These are phyloP conservation scores for Wickerhamomyces sp. DNA, from an alignment of 1,139 yeast genomes.

Conservation along the genomic window DNA sequence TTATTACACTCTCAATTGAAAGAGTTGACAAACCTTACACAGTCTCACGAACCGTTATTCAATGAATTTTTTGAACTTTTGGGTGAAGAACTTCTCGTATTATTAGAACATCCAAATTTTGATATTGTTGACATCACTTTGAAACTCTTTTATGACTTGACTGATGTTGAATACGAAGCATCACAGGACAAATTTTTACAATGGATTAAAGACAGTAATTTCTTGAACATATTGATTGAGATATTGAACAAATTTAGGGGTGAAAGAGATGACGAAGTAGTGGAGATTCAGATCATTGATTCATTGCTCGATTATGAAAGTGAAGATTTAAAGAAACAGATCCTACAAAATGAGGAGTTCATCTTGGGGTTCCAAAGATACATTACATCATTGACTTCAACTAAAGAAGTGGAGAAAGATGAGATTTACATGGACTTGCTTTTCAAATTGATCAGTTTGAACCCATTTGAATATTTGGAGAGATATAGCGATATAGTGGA, in stretches of 20 bases:
- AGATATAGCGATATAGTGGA: neutral
- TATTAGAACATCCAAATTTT: slow-evolving; percentile 29
- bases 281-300: neutral
- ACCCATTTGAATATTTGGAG: neutral
- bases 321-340: neutral
- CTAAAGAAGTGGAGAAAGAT: neutral
- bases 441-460: neutral
- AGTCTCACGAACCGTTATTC: slow-evolving; percentile 24
- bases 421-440: slow-evolving; percentile 1
- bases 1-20: slow-evolving; percentile 25
- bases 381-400: neutral
- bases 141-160: slow-evolving; percentile 3
- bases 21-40: slow-evolving; percentile 22
- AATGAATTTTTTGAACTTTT: slow-evolving; percentile 21
- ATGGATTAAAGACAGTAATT: neutral
- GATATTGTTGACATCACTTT: slow-evolving; percentile 25
- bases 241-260: neutral
- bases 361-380: no score
- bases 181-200: neutral
- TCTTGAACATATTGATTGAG: neutral
- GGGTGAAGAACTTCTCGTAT: slow-evolving; percentile 19
- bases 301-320: neutral
- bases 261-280: neutral
- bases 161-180: slow-evolving; percentile 2
- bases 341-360: neutral